phyloP scores from a whole-genome alignment of 192 early-diverging fungal species.

The Linnemannia schmuckeri region DNA sequence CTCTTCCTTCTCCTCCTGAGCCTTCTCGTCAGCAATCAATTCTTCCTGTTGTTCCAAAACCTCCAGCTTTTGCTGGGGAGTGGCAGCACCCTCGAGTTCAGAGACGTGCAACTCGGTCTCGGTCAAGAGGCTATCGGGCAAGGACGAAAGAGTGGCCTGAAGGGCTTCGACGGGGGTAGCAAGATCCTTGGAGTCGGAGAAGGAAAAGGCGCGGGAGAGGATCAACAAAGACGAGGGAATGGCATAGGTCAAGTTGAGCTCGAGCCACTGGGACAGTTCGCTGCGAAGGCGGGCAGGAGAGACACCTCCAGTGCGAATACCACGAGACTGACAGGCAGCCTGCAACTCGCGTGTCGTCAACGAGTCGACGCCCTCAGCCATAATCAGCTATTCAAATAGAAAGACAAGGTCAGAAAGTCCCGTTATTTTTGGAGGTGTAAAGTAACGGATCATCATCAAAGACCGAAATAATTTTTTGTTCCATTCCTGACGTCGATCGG shows the following conservation, averaged over 20 bases:
- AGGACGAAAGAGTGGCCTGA: conserved; percentile 90
- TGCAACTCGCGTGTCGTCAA: conserved; percentile 92
- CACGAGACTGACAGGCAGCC: conserved; percentile 88
- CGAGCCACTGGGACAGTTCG: conserved; percentile 94
- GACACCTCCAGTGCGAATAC: conserved; percentile 89
- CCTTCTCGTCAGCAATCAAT: conserved; percentile 94
- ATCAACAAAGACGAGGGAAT: conserved; percentile 93
- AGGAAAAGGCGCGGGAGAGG: conserved; percentile 89
- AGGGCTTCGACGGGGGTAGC: conserved; percentile 79
- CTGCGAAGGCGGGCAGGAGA: conserved; percentile 90
- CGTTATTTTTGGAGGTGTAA: background rate
- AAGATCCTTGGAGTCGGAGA: conserved; percentile 69
- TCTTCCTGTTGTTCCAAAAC: conserved; percentile 97
- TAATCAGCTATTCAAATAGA: conserved; percentile 72
- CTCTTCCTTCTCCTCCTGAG: conserved; percentile 81
- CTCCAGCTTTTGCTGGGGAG: conserved; percentile 92
- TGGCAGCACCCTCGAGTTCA: conserved; percentile 90
- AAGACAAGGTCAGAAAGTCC: conserved; percentile 11
- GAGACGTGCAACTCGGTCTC: conserved; percentile 92
- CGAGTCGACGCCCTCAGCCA: conserved; percentile 87
- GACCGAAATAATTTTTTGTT: background rate
- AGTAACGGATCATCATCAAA: too few species aligned
- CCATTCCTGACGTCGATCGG: background rate
- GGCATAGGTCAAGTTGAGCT: conserved; percentile 92
- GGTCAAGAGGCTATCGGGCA: conserved; percentile 91